Percentiles rank a stretch among this genome's conserved stretches.
phyloP scores from a whole-genome alignment of 163 green algal species.

The Chlamydomonas reinhardtii region DNA sequence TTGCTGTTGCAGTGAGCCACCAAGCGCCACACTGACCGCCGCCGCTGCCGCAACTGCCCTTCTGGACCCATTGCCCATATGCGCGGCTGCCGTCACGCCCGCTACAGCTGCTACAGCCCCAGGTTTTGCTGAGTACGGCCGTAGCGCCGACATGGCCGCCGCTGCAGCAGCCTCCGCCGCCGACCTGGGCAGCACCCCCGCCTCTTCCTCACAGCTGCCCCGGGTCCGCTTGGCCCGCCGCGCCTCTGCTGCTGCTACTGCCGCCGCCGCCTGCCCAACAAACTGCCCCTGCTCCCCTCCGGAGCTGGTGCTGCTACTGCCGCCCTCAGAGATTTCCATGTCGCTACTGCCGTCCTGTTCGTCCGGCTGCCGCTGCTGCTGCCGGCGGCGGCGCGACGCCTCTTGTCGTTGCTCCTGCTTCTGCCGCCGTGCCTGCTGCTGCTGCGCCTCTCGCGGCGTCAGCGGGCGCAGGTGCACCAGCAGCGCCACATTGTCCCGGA shows the following conservation, averaged over 20 bases:
- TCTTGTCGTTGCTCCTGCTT: background rate
- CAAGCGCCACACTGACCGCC: too few species aligned
- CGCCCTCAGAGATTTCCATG: background rate
- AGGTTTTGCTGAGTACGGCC: background rate
- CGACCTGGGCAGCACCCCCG: too few species aligned
- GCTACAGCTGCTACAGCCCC: background rate
- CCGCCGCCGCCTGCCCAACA: too few species aligned
- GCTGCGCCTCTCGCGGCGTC: background rate
- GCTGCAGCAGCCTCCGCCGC: background rate
- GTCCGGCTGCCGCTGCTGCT: background rate
- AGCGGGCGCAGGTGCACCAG: slow-evolving; percentile 61
- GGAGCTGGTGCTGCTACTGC: slow-evolving; percentile 30
- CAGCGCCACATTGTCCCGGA: slow-evolving; percentile 84
- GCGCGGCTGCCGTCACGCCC: background rate
- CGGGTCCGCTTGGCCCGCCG: slow-evolving; percentile 10
- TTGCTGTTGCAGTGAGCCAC: too few species aligned
- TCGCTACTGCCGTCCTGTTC: background rate
- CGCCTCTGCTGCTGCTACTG: too few species aligned
- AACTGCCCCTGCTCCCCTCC: background rate
- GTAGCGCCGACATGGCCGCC: background rate
- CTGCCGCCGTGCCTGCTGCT: background rate
- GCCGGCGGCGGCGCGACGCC: background rate
- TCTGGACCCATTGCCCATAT: background rate
- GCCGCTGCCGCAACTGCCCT: too few species aligned
- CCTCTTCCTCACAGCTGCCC: background rate